phyloP scores from a whole-genome alignment of 768 basidiomycete species.

The Boletus eberwhitei region DNA sequence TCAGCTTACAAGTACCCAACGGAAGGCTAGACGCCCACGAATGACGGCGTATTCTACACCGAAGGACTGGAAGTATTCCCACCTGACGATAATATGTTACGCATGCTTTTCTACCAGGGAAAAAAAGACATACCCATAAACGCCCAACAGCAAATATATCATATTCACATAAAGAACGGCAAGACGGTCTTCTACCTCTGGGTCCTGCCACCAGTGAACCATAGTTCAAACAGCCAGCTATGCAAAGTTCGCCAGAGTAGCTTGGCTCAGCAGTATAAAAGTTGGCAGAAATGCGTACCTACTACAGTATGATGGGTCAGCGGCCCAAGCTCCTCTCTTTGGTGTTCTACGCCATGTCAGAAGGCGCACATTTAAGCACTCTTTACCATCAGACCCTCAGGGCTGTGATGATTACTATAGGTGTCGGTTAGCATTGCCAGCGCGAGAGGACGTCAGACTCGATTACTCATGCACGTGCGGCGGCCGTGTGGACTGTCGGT shows the following conservation, averaged over 20 bases:
- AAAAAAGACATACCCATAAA: constrained; percentile 13
- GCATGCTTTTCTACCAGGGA: background rate
- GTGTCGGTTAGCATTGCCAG: no score
- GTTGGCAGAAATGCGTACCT: background rate
- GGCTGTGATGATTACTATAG: no score
- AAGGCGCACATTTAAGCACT: no score
- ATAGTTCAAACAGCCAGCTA: constrained; percentile 3
- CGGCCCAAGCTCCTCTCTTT: no score
- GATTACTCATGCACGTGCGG: no score
- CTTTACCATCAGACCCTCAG: no score
- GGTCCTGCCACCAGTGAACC: constrained; percentile 19
- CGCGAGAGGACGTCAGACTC: no score
- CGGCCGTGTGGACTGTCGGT: no score
- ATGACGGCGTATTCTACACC: constrained; percentile 23
- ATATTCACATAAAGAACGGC: background rate
- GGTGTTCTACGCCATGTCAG: no score
- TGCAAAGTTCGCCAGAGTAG: no score
- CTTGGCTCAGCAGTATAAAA: background rate
- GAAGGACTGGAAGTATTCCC: constrained; percentile 22
- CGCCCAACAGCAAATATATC: constrained; percentile 13
- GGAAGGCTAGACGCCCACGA: constrained; percentile 18
- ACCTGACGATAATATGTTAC: constrained; percentile 9
- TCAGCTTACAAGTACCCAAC: constrained; percentile 23
- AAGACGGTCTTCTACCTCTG: constrained; percentile 1
- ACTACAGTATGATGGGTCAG: background rate